Evolutionary conservation across 129 eudicot genomes (phyloP).

Genomic region (Arctium minus): DNA sequence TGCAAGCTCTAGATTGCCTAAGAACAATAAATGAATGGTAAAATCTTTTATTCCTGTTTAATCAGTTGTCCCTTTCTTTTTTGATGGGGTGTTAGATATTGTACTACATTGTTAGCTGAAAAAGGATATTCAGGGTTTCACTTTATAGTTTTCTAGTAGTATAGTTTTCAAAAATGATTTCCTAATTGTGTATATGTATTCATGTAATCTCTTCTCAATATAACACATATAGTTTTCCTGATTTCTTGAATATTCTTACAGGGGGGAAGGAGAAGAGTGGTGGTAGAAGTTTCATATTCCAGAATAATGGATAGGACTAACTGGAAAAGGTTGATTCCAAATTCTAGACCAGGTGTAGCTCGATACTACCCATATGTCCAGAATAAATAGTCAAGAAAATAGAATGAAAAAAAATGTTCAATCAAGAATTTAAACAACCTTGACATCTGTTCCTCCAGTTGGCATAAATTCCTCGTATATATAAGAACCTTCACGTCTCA

Average conservation of each 20-base stretch:
- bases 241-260: background rate
- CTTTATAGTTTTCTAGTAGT: background rate
- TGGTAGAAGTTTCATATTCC: background rate
- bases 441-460: slow-evolving; percentile 98
- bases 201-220: too few species aligned
- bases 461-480: slow-evolving; percentile 97
- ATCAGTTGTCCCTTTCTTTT: background rate
- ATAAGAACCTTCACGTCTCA: slow-evolving; percentile 97
- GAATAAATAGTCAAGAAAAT: background rate
- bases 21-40: background rate
- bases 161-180: background rate
- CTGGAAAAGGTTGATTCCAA: background rate
- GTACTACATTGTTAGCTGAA: background rate
- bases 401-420: background rate
- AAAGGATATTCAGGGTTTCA: background rate
- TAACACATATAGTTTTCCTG: background rate
- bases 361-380: background rate
- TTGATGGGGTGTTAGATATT: background rate
- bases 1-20: background rate
- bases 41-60: background rate
- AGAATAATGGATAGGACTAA: background rate
- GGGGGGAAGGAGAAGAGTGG: slow-evolving; percentile 5
- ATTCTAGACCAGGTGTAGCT: background rate
- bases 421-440: slow-evolving; percentile 44
- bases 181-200: background rate